Percentiles rank a stretch among this genome's conserved stretches.
phyloP scores from a whole-genome alignment of 352 stramenopile species.

The Phytophthora citrophthora region DNA sequence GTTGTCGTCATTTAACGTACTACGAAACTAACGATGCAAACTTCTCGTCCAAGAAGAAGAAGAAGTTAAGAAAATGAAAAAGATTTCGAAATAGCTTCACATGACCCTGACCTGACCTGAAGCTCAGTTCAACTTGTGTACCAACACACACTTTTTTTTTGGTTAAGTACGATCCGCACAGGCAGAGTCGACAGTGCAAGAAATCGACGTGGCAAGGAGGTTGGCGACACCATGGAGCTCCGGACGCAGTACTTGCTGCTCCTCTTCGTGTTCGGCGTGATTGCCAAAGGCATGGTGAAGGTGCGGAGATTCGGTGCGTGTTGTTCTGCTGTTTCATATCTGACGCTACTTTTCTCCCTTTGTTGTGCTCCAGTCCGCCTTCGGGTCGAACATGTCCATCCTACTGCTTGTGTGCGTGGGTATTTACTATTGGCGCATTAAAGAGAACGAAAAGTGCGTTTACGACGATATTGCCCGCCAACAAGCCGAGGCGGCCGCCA shows the following conservation, averaged over 20 bases:
- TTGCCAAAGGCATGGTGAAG: constrained; percentile 72
- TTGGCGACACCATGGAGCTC: constrained; percentile 32
- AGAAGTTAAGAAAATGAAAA: too few relatives aligned
- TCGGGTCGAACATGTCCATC: constrained; percentile 71
- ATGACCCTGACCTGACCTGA: not conserved
- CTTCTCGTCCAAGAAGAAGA: not conserved
- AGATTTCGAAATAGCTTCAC: too few relatives aligned
- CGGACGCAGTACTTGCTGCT: constrained; percentile 75
- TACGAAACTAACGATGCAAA: not conserved
- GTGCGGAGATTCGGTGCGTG: constrained; percentile 20
- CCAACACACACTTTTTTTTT: not conserved
- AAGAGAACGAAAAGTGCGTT: constrained; percentile 57
- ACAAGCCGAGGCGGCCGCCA: constrained; percentile 66
- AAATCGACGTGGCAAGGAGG: constrained; percentile 34
- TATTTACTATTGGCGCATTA: constrained; percentile 72
- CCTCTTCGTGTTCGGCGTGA: constrained; percentile 70
- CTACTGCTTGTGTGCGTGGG: constrained; percentile 65
- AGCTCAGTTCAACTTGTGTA: constrained; percentile 3
- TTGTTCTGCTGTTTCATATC: not conserved
- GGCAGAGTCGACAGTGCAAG: constrained; percentile 23
- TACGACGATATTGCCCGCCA: constrained; percentile 75
- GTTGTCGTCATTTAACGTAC: too few relatives aligned
- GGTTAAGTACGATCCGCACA: constrained; percentile 4
- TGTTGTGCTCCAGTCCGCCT: constrained; percentile 45
- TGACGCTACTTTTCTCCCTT: not conserved